phyloP scores from a whole-genome alignment of 495 filamentous ascomycete genomes.

The Parathielavia hyrcaniae region DNA sequence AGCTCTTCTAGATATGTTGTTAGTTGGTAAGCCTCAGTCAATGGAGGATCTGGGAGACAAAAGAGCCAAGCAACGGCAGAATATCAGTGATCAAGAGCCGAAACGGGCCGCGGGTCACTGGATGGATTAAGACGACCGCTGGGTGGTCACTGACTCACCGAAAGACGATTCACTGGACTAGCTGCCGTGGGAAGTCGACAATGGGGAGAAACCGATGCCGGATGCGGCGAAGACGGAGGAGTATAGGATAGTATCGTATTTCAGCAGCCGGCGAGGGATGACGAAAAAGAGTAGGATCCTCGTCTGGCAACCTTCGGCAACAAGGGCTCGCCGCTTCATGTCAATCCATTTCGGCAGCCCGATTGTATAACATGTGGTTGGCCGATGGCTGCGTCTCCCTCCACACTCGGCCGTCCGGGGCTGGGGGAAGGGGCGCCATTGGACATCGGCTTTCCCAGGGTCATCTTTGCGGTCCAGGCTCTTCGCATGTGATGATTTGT shows the following conservation, averaged over 20 bases:
- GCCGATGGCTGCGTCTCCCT: not conserved
- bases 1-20: not conserved
- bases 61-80: conserved; percentile 9
- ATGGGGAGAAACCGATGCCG: not conserved
- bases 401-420: not conserved
- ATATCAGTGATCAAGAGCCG: not conserved
- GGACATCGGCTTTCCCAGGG: not conserved
- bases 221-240: conserved; percentile 7
- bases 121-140: not conserved
- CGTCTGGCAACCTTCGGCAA: conserved; percentile 7
- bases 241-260: too few species aligned
- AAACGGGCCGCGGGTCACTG: conserved; percentile 14
- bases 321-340: not conserved
- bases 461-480: not conserved
- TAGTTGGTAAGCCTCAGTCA: not conserved
- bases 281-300: conserved; percentile 19
- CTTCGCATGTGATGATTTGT: conserved; percentile 15
- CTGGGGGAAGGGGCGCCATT: conserved; percentile 16
- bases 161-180: not conserved
- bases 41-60: not conserved
- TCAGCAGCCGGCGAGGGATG: not conserved
- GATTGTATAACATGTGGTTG: conserved; percentile 1
- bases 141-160: not conserved
- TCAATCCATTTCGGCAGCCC: not conserved
- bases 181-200: not conserved